These are phyloP conservation scores for Colletotrichum theobromicola DNA, from an alignment of 2,329 filamentous ascomycete genomes.

Conservation along the genomic window DNA sequence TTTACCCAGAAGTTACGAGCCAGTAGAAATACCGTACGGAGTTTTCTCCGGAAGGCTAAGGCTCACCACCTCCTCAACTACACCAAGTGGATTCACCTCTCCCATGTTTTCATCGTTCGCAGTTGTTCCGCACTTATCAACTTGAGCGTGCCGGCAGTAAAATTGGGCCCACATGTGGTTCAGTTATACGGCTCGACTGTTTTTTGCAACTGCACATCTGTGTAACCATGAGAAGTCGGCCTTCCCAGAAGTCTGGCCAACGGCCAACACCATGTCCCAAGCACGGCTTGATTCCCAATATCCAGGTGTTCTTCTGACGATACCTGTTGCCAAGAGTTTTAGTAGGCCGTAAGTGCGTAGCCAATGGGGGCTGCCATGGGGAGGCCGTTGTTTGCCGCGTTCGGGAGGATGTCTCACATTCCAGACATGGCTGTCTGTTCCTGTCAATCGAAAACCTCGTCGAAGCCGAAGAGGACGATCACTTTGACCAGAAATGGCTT, in stretches of 20 bases:
- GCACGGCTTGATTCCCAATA: neutral
- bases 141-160: neutral
- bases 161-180: neutral
- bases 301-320: neutral
- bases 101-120: neutral
- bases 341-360: neutral
- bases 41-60: neutral
- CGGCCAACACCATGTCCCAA: neutral
- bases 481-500: neutral
- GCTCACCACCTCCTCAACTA: neutral
- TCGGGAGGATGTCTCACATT: slow-evolving; percentile 6
- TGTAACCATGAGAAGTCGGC: neutral
- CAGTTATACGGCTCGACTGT: neutral
- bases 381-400: slow-evolving; percentile 8
- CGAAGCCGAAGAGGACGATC: neutral
- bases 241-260: neutral
- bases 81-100: neutral
- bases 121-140: neutral
- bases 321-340: neutral
- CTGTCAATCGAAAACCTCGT: neutral
- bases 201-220: neutral
- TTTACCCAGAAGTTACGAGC: neutral
- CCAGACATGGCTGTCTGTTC: neutral
- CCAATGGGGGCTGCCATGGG: neutral
- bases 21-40: neutral